Evolutionary conservation across 352 stramenopile species (phyloP), one percentile per base, ranked within the genome.

Genomic region (Phytophthora palmivora): DNA sequence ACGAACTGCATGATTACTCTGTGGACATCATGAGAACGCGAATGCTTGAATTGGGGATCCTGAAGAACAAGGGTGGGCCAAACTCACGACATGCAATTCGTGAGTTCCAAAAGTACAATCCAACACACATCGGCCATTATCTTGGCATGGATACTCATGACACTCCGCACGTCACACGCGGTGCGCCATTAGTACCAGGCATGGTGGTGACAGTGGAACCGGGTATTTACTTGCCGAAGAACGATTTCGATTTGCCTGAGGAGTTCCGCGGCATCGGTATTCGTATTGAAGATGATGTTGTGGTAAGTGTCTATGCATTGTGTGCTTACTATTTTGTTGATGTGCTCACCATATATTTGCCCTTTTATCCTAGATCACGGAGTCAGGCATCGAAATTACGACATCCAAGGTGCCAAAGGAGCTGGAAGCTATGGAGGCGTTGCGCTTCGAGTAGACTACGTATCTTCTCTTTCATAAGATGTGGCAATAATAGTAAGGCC

Each of bases 181-280:
- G 70, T 28, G 70, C 65, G 21, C 72, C 84, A 10, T 63, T 95
- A 24, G 64, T 79, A 34, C 78, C 81, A 21, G 86, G 86, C 7
- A 95, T 95, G 86, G 77, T 95, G 32, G 74, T 95, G 49, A 95
- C 86, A 4, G 79, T 95, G 19, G 86, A 95, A 64, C 86, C 86
- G 11, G 86, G 86, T 19, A 82, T 95, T 64, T 95, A 95, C 56
- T 62, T 95, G n/a, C 86, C 86, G 15, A 79, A 91, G 70, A 78
- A 80, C 32, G 86, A 95, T 58, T 44, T 68, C 30, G 77, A 77
- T 37, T 30, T 95, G 8, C 86, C 86, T 11, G 58, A 72, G 15
- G 84, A 93, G 39, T 91, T 92, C 70, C 84, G 86, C 59, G 86
- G 86, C 33, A 89, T 95, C 16, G 86, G 86, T 38, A 91, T 95